Base-by-base conservation (phyloP, 768 basidiomycete genomes). In the Arthromyces matolae region DNA sequence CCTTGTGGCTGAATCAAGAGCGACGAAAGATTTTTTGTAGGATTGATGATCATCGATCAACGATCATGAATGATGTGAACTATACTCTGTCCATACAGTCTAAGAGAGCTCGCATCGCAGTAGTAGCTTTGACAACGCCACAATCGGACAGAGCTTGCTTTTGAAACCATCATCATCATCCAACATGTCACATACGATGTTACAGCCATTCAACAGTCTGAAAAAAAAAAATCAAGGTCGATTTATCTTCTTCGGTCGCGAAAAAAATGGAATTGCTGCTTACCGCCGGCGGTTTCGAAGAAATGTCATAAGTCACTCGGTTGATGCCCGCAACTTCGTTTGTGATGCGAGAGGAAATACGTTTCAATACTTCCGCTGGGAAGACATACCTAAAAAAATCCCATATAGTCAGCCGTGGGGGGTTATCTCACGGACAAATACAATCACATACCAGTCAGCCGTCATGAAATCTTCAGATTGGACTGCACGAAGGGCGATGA, bases 381-480 rank as follows among this genome's bases (percentile, higher is more conserved):
- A 98, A 99, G n/a, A 89, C 83, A 71, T 89, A 97, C 89, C 89
- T 91, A 37, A 54, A 38, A 67, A 44, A 69, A 36, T 32, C 49
- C n/a, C n/a, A n/a, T 50, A 28, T 32, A 46, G 41, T 47, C 45
- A 57, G 52, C 7, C 37, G 39, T 2, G 18, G 42, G 25, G 20
- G 27, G n/a, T n/a, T n/a, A n/a, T n/a, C n/a, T n/a, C n/a, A n/a
- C n/a, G n/a, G n/a, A n/a, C n/a, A n/a, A n/a, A n/a, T n/a, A n/a
- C n/a, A 33, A 41, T 33, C 37, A 31, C 80, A 34, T 61, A 93
- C 95, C 95, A 98, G 65, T 98, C 95, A 28, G 96, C 96, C 12
- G 96, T 99, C 96, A 99, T 99, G 64, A 99, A 99, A 66, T 99
- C 96, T 64, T 97, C 95, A n/a, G 93, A 85, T 63, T 90, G 86